A percentile compares a stretch with the other conserved stretches of the same genome.
phyloP scores from a whole-genome alignment of 441 rosid species.

The Populus hybrid region DNA sequence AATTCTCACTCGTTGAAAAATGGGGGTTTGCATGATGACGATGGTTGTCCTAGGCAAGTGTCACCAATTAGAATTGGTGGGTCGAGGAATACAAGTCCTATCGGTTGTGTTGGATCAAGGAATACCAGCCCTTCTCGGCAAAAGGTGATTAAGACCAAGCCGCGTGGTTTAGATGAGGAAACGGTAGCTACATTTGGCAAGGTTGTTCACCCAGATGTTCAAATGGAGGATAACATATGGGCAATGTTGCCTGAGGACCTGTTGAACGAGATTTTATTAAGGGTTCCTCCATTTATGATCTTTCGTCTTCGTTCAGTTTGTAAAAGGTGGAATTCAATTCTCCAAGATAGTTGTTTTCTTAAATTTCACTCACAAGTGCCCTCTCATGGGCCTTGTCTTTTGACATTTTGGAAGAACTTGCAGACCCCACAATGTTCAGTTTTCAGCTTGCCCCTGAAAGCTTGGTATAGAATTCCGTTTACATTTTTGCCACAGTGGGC shows the following conservation, averaged over 20 bases:
- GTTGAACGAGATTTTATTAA: constrained; percentile 76
- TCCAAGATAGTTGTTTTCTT: constrained; percentile 79
- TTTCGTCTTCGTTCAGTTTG: constrained; percentile 91
- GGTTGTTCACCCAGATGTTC: constrained; percentile 58
- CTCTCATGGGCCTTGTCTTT: constrained; percentile 89
- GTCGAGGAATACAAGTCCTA: constrained; percentile 71
- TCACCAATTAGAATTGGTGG: constrained; percentile 62
- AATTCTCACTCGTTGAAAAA: constrained; percentile 25
- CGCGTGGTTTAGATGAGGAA: constrained; percentile 93
- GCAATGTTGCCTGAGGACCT: constrained; percentile 96
- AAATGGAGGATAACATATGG: constrained; percentile 91
- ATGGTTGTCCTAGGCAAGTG: constrained; percentile 52
- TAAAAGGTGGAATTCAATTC: constrained; percentile 85
- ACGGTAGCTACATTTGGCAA: constrained; percentile 78
- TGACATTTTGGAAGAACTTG: constrained; percentile 85
- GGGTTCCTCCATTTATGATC: constrained; percentile 92
- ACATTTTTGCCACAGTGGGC: constrained; percentile 86
- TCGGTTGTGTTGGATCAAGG: constrained; percentile 69
- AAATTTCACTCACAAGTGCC: constrained; percentile 87
- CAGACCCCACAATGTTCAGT: constrained; percentile 82
- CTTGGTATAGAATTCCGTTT: constrained; percentile 90
- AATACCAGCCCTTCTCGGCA: constrained; percentile 86
- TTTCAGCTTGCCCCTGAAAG: constrained; percentile 82
- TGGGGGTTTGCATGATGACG: constrained; percentile 37
- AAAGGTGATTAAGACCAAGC: constrained; percentile 78